Evolutionary conservation across 768 basidiomycete genomes (phyloP), one percentile per base, ranked within the genome.

Genomic region (Saitozyma sp.): DNA sequence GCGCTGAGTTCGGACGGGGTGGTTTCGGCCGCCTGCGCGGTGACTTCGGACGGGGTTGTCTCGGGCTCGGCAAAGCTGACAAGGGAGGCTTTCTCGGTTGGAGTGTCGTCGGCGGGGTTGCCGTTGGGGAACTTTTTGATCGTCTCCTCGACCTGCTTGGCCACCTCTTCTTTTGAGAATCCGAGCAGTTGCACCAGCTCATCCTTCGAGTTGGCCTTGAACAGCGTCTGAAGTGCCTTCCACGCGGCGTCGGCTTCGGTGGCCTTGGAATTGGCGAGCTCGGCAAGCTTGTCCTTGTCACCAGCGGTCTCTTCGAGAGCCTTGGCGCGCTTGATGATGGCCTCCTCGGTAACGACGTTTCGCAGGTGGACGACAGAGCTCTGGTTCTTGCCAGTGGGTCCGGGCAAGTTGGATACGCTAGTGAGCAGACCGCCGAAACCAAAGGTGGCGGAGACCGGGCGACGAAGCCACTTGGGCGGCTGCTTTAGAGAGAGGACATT

Each of bases 391-490:
- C 92, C 92, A n/a, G 59, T 61, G n/a, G 78, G 70, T 29, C 73
- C 74, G 6, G 76, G 64, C 5, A 93, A 83, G 76, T 95, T 95
- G 56, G 85, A 86, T 3, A 92, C 86, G 1, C 87, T 86, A 11
- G 90, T 86, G 19, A 99, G 83, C 71, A 89, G 87, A 38, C 95
- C 95, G 4, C 93, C 91, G 68, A 93, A 98, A 0, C 94, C 95
- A 69, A 95, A 98, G 0, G 91, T 87, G 53, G 82, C 85, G 0
- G 88, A 87, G 0, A 85, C 83, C 0, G 95, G 91, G 17, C 94
- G 85, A 42, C 90, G 87, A 13, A 98, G 85, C 96, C 95, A 98
- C 72, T 92, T 94, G 0, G 95, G 95, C n/a, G 92, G 89, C 71
- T 94, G 91, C 75, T 90, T 90, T 65, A 97, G 86, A 0, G 92